phyloP scores from a whole-genome alignment of 2,329 filamentous ascomycete species.

The Pseudopithomyces chartarum region DNA sequence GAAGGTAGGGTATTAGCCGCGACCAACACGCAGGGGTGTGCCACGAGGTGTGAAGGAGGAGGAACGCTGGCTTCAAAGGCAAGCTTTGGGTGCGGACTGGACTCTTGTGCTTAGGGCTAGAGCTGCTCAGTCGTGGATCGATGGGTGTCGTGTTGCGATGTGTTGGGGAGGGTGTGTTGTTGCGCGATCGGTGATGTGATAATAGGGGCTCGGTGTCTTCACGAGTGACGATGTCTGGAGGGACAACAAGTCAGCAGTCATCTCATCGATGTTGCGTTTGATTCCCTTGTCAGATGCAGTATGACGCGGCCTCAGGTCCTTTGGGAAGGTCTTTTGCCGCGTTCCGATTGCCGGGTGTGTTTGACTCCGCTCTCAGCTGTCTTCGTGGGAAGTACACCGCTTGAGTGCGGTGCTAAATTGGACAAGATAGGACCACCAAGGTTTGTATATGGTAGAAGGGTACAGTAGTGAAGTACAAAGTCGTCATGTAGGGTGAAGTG shows the following conservation, averaged over 20 bases:
- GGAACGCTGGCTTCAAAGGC: not conserved
- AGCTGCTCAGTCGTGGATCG: not conserved
- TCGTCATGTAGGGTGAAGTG: no score
- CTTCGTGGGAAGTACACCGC: no score
- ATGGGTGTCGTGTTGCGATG: not conserved
- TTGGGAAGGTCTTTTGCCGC: no score
- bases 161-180: not conserved
- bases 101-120: not conserved
- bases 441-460: no score
- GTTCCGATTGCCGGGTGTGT: no score
- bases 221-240: slow-evolving; percentile 1
- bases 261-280: not conserved
- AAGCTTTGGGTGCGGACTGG: not conserved
- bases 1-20: slow-evolving; percentile 1
- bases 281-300: no score
- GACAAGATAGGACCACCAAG: no score
- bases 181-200: not conserved
- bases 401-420: no score
- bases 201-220: not conserved
- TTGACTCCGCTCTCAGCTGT: no score
- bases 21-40: slow-evolving; percentile 1
- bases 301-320: no score
- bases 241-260: not conserved
- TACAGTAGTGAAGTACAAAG: no score
- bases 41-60: slow-evolving; percentile 8